A percentile compares a stretch with the other conserved stretches of the same genome.
phyloP scores from a whole-genome alignment of 2,329 filamentous ascomycete genomes.

The Aplosporella prunicola region DNA sequence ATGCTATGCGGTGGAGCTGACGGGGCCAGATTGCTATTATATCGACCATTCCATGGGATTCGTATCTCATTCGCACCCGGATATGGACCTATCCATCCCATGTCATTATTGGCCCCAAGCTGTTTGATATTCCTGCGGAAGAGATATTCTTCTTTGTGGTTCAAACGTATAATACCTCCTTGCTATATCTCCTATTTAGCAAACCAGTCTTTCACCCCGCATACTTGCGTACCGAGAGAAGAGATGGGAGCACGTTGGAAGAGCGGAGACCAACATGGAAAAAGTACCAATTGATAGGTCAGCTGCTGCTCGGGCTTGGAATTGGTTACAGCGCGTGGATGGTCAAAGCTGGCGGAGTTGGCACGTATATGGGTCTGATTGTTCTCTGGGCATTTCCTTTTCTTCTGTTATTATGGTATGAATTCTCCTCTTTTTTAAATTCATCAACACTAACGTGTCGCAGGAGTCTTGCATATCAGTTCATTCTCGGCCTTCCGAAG shows the following conservation, averaged over 20 bases:
- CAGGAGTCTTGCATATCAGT: conserved; percentile 52
- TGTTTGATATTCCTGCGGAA: conserved; percentile 59
- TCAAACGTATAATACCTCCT: conserved; percentile 63
- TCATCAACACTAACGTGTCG: conserved; percentile 5
- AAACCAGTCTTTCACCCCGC: conserved; percentile 51
- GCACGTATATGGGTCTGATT: conserved; percentile 62
- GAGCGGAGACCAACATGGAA: background rate
- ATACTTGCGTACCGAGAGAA: conserved; percentile 38
- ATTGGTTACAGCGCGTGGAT: conserved; percentile 36
- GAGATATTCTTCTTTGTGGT: conserved; percentile 71
- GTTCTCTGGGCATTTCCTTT: conserved; percentile 60
- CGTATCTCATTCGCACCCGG: conserved; percentile 56
- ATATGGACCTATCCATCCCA: conserved; percentile 64
- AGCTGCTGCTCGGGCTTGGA: conserved; percentile 34
- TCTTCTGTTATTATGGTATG: conserved; percentile 50
- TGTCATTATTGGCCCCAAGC: conserved; percentile 52
- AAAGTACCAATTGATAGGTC: conserved; percentile 39
- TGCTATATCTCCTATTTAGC: conserved; percentile 58
- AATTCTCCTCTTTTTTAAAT: background rate
- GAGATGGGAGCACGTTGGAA: conserved; percentile 6
- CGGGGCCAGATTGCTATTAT: conserved; percentile 48
- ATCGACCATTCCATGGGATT: conserved; percentile 67
- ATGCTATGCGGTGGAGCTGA: conserved; percentile 16
- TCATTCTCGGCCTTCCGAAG: conserved; percentile 51
- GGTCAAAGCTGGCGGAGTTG: conserved; percentile 38